Evolutionary conservation across 495 filamentous ascomycete genomes (phyloP).

Genomic region (Aspergillus hancockii): DNA sequence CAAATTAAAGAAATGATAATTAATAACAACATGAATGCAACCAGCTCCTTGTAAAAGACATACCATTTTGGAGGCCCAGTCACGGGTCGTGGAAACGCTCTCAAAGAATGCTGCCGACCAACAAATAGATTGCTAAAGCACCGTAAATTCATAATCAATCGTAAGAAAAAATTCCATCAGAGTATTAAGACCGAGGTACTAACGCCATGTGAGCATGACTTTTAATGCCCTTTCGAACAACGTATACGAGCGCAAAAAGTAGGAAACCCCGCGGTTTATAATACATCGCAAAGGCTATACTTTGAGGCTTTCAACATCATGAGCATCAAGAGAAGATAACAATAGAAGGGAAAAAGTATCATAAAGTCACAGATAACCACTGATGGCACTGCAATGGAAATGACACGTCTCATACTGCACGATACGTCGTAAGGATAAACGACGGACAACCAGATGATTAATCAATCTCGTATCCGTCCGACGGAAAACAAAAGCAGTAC

Average conservation of each 20-base stretch:
- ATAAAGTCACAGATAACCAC: not conserved
- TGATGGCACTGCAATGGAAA: not conserved
- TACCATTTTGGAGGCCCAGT: not conserved
- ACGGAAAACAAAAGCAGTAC: not conserved
- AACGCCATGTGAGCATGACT: slow-evolving; percentile 5
- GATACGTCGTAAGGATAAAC: not conserved
- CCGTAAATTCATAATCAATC: slow-evolving; percentile 6
- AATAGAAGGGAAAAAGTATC: slow-evolving; percentile 8
- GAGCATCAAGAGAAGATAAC: slow-evolving; percentile 7
- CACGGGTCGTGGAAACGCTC: not conserved
- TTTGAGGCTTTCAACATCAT: not conserved
- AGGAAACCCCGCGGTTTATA: slow-evolving; percentile 43
- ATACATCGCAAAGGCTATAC: slow-evolving; percentile 39
- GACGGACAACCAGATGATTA: not conserved
- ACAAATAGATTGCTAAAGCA: not conserved
- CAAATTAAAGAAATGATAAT: not conserved
- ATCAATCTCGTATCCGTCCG: not conserved
- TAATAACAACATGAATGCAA: not conserved
- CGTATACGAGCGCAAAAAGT: slow-evolving; percentile 6
- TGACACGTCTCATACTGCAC: not conserved
- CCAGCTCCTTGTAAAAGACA: not conserved
- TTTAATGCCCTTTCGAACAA: not conserved
- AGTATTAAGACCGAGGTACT: not conserved
- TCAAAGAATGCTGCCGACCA: slow-evolving; percentile 1
- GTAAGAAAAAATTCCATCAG: not conserved